Evolutionary conservation across 2,329 filamentous ascomycete species (phyloP).

Genomic region (Dissoconium aciculare): DNA sequence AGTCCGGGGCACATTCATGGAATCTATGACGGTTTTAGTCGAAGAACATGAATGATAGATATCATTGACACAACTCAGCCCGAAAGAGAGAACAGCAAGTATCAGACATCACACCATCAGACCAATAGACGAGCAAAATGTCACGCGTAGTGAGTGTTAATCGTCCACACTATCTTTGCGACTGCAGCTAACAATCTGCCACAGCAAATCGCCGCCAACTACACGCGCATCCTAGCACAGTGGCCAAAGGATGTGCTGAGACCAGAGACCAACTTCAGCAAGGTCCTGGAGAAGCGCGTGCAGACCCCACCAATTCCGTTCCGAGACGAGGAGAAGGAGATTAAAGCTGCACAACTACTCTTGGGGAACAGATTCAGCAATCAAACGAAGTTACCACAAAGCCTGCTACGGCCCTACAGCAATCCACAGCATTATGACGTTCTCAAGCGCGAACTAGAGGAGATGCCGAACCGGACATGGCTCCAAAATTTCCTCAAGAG

Average conservation of each 20-base stretch:
- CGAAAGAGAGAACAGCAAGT: too few species aligned
- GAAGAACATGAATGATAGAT: too few species aligned
- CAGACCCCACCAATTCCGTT: conserved; percentile 17
- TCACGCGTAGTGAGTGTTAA: too few species aligned
- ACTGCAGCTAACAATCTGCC: too few species aligned
- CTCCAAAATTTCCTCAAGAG: conserved; percentile 31
- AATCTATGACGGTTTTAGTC: too few species aligned
- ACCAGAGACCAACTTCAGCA: conserved; percentile 32
- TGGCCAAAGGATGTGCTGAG: conserved; percentile 39
- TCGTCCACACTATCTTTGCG: too few species aligned
- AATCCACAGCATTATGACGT: conserved; percentile 39
- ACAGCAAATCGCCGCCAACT: conserved; percentile 31
- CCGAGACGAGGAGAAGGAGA: conserved; percentile 29
- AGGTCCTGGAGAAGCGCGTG: conserved; percentile 29
- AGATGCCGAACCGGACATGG: conserved; percentile 37
- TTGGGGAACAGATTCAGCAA: conserved; percentile 43
- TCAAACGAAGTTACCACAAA: conserved; percentile 33
- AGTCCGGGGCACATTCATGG: too few species aligned
- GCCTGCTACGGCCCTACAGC: conserved; percentile 35
- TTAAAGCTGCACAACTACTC: conserved; percentile 46
- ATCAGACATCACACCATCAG: too few species aligned
- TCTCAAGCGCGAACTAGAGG: conserved; percentile 38
- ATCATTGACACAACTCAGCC: too few species aligned
- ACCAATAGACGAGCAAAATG: too few species aligned
- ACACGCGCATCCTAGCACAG: conserved; percentile 33